Percentiles rank a stretch among this genome's conserved stretches.
These are phyloP conservation scores for Ambrosia trifida DNA, from an alignment of 129 eudicot genomes.

Conservation along the genomic window DNA sequence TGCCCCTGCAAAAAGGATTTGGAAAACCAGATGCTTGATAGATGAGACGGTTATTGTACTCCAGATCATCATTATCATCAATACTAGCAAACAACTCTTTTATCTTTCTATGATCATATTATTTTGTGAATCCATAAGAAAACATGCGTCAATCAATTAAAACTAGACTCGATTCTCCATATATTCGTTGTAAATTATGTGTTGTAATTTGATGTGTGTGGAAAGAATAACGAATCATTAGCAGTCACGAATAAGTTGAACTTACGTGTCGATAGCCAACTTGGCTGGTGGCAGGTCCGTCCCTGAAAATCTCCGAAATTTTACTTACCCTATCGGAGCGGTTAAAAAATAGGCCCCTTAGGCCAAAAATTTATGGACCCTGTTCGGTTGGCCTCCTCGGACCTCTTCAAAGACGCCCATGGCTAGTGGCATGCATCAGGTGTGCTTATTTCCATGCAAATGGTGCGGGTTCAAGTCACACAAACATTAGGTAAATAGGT, in stretches of 20 bases:
- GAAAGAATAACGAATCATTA: constrained; percentile 19
- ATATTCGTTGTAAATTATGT: background rate
- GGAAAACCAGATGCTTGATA: constrained; percentile 24
- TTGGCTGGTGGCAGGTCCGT: too few relatives aligned
- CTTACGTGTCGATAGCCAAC: too few relatives aligned
- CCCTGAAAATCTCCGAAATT: too few relatives aligned
- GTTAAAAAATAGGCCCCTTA: too few relatives aligned
- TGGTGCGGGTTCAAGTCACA: too few relatives aligned
- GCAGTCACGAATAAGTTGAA: background rate
- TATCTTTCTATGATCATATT: background rate
- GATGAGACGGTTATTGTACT: constrained; percentile 16
- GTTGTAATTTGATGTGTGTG: background rate
- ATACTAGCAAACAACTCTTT: constrained; percentile 5
- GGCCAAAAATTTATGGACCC: too few relatives aligned
- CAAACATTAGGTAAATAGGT: too few relatives aligned
- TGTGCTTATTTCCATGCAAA: too few relatives aligned
- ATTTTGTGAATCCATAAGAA: background rate
- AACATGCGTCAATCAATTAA: background rate
- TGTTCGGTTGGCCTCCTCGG: too few relatives aligned
- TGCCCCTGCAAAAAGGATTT: constrained; percentile 1
- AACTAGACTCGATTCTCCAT: background rate
- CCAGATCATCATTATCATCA: constrained; percentile 7
- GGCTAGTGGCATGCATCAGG: too few relatives aligned
- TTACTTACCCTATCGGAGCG: too few relatives aligned
- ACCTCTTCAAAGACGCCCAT: too few relatives aligned